Conservation (phyloP, 2,329 filamentous ascomycete species). For the Cladophialophora yegresii region DNA sequence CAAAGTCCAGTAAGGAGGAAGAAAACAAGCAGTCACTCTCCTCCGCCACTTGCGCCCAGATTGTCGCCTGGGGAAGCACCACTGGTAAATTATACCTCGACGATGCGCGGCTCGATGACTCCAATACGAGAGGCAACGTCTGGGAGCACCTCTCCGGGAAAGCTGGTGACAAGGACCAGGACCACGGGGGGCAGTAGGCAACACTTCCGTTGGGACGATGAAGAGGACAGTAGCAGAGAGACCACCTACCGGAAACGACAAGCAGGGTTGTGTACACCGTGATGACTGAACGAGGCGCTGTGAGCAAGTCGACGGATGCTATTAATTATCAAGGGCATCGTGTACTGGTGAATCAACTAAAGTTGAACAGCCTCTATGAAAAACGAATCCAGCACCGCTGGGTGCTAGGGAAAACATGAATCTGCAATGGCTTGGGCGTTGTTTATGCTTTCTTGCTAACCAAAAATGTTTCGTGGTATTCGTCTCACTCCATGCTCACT, state of each 20-base stretch:
- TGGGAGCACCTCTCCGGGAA: not conserved
- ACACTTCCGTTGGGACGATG: not conserved
- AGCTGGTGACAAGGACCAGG: not conserved
- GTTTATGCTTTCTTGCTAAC: constrained; percentile 7
- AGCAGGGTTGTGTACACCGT: no score
- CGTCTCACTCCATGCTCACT: constrained; percentile 1
- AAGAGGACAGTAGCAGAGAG: no score
- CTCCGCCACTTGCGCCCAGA: not conserved
- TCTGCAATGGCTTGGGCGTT: not conserved
- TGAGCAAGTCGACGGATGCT: not conserved
- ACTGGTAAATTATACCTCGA: constrained; percentile 21
- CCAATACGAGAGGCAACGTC: not conserved
- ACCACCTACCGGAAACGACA: no score
- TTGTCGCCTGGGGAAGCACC: constrained; percentile 22
- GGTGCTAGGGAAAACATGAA: constrained; percentile 1
- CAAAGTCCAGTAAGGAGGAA: not conserved
- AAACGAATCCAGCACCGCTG: constrained; percentile 2
- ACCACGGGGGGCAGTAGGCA: not conserved
- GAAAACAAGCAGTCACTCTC: not conserved
- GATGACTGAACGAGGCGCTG: not conserved
- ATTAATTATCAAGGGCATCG: not conserved
- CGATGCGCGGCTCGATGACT: constrained; percentile 2
- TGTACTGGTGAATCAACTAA: not conserved
- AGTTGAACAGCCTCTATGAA: not conserved
- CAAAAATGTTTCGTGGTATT: constrained; percentile 18